Conservation (phyloP, 2,329 filamentous ascomycete species). For the Fusarium globosum region DNA sequence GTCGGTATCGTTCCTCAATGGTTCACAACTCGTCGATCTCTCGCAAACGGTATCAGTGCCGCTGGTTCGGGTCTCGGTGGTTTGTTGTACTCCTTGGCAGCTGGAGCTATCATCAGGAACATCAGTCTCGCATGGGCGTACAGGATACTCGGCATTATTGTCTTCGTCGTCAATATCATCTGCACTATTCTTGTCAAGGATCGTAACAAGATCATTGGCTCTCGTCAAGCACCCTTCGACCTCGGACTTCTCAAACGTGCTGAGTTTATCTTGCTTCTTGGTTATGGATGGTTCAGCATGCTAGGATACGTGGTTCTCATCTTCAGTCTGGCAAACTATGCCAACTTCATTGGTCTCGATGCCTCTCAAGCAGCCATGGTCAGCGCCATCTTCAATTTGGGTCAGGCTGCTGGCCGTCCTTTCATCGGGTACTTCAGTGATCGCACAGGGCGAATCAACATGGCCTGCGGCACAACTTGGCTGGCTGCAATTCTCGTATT, state of each 20-base stretch:
- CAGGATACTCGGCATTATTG: constrained; percentile 71
- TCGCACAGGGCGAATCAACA: constrained; percentile 76
- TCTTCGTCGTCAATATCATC: constrained; percentile 71
- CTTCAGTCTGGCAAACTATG: constrained; percentile 81
- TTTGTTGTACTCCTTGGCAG: constrained; percentile 73
- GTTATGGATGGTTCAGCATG: constrained; percentile 77
- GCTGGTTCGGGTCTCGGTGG: constrained; percentile 82
- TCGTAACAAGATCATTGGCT: constrained; percentile 76
- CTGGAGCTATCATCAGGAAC: constrained; percentile 74
- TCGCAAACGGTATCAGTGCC: constrained; percentile 76
- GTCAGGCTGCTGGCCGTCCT: constrained; percentile 75
- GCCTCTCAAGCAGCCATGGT: constrained; percentile 76
- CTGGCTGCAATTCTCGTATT: constrained; percentile 73
- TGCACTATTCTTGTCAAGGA: constrained; percentile 75
- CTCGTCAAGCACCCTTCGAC: constrained; percentile 75
- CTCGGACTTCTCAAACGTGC: constrained; percentile 67
- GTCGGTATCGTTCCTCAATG: constrained; percentile 78
- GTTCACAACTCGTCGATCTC: constrained; percentile 74
- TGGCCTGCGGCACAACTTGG: constrained; percentile 73
- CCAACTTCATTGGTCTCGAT: constrained; percentile 72
- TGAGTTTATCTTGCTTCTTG: constrained; percentile 73
- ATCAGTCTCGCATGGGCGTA: constrained; percentile 76
- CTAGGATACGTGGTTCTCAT: constrained; percentile 81
- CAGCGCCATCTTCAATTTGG: constrained; percentile 78
- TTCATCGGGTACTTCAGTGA: constrained; percentile 80